Evolutionary conservation across 2,329 filamentous ascomycete species (phyloP).

Genomic region (Periglandula ipomoeae): DNA sequence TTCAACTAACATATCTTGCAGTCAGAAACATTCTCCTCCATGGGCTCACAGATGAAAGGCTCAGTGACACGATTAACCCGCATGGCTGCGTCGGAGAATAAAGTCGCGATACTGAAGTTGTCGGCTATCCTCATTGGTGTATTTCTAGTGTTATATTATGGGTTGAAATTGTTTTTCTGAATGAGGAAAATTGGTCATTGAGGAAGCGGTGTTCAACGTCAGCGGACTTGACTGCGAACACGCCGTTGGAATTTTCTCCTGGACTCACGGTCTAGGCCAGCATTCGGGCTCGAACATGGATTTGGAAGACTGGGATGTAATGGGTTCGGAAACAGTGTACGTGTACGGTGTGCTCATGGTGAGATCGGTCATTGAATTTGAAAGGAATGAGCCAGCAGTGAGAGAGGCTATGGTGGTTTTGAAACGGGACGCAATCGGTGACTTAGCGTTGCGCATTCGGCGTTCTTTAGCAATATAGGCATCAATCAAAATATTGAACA

Average conservation of each 20-base stretch:
- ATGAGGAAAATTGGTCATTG: too few species aligned
- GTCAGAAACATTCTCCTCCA: constrained; percentile 85
- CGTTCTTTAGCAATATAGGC: not conserved
- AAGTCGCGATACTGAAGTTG: constrained; percentile 82
- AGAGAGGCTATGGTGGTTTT: not conserved
- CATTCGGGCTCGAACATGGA: not conserved
- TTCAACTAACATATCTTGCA: constrained; percentile 24
- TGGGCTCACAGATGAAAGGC: constrained; percentile 73
- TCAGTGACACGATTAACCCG: constrained; percentile 73
- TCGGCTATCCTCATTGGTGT: constrained; percentile 69
- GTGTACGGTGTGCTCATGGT: not conserved
- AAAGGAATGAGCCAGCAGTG: too few species aligned
- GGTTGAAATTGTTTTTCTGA: constrained; percentile 54
- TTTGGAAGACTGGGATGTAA: not conserved
- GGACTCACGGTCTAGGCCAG: not conserved
- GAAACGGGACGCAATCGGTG: too few species aligned
- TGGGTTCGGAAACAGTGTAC: not conserved
- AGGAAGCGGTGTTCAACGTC: not conserved
- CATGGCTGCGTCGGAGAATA: constrained; percentile 88
- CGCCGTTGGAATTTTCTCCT: too few species aligned
- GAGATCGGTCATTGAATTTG: not conserved
- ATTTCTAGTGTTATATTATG: constrained; percentile 69
- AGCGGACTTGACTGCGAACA: too few species aligned
- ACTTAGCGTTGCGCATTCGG: not conserved
- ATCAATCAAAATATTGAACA: too few species aligned